Base-by-base conservation (phyloP, 2,329 filamentous ascomycete genomes). In the Colletotrichum brevisporum region DNA sequence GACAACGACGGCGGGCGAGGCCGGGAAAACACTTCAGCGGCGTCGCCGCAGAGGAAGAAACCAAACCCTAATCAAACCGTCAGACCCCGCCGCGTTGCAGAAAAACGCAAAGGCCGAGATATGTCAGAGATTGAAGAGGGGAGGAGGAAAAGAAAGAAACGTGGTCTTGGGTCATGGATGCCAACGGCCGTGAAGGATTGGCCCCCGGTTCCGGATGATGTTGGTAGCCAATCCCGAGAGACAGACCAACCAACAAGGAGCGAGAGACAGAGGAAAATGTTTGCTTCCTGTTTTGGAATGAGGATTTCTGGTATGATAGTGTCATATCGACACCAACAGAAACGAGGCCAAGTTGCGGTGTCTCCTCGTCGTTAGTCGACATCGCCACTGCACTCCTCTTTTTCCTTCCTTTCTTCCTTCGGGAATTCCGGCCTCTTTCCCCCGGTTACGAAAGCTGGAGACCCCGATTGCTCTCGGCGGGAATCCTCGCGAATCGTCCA, bases 201-300 rank as follows among this genome's bases (percentile, higher is more conserved):
- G 6, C 16, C 45, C 45, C 45, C 45, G 8, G 45, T 47, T 16
- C 45, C 18, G 16, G 45, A 3, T 13, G 50, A 5, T 31, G 16
- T 26, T 13, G 57, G 27, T 26, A 5, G 24, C 39, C 27, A 41
- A n/a, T 47, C 15, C 45, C 15, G 9, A 12, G 10, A 43, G 41
- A 43, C 10, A 43, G 15, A 43, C 41, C 13, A 10, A 36, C 31
- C 31, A 10, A 36, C 31, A 36, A 36, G 31, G 31, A 12, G 41
- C 41, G 21, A 43, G 41, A 18, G 31, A 60, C 39, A 15, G 15
- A 51, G 47, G 8, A 41, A 41, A 27, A 60, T 60, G 57, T 60
- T 60, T 60, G 57, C 57, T 51, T 60, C 43, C 43, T 6, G 16
- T 10, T 43, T 15, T 43, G 41, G 41, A 43, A 13, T 43, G 8